Base-by-base conservation (phyloP, 257 asterid genomes). In the Nicotiana paniculata region DNA sequence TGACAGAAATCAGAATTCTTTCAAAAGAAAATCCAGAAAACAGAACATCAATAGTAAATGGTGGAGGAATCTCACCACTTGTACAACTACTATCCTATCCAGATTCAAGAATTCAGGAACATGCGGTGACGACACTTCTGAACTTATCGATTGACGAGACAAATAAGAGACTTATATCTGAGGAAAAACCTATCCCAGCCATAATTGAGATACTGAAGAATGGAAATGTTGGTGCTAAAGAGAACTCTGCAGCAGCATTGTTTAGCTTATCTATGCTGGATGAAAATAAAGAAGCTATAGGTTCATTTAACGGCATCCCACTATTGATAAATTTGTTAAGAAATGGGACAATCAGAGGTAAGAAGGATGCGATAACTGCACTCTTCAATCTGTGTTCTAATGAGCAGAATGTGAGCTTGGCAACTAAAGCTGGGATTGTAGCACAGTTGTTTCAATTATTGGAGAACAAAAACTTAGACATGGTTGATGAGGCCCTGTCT, bases 221-320 rank as follows among this genome's bases (percentile, higher is more conserved):
- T 0, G 98, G 98, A 33, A 88, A 85, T 1, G 18, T 77, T 5
- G 92, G 87, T 24, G 98, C 96, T 16, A 89, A 89, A 82, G 98
- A 94, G 85, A 94, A 94, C 53, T 90, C 97, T 0, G 98, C 98
- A 2, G 99, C 99, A 24, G 91, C 98, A 3, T 83, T 95, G 81
- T 95, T 93, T 82, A 91, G 98, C 88, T 75, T 95, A 54, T 95
- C 99, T 11, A 93, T 93, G 97, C 90, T 93, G 7, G 91, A 92
- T 63, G 99, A 92, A 57, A 95, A 95, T 82, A 93, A 91, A 87
- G 88, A 86, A 18, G 89, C 35, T 30, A 30, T 30, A 30, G 32
- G 32, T 2, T 30, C 32, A 2, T 80, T 90, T 59, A 78, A 92
- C 8, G 98, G 99, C 21, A 95, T 93, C 54, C 97, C 92, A 1